Conservation (phyloP, 2,329 filamentous ascomycete species). For the Pseudogymnoascus sp. region DNA sequence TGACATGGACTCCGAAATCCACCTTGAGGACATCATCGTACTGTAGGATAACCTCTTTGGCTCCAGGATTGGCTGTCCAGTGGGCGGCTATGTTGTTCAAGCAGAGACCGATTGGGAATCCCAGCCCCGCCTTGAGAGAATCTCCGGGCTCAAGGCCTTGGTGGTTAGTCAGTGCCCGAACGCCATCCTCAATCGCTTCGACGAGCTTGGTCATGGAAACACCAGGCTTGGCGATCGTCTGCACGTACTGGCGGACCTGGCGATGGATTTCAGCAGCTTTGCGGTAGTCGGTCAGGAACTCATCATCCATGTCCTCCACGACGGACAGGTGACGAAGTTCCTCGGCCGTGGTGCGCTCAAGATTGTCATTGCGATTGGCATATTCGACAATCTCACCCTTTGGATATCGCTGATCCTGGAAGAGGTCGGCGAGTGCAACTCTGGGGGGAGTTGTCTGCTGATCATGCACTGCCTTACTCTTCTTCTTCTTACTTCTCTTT, state of each 20-base stretch:
- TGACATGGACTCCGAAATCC: constrained; percentile 74
- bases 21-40: constrained; percentile 73
- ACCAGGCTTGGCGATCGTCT: constrained; percentile 40
- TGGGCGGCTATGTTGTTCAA: constrained; percentile 47
- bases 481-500: constrained; percentile 68
- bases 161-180: constrained; percentile 41
- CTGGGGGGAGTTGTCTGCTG: constrained; percentile 65
- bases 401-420: constrained; percentile 61
- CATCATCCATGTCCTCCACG: constrained; percentile 47
- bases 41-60: constrained; percentile 62
- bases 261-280: constrained; percentile 48
- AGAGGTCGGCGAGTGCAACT: constrained; percentile 63
- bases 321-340: constrained; percentile 75
- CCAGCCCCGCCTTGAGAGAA: constrained; percentile 41
- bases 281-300: constrained; percentile 44
- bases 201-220: constrained; percentile 40
- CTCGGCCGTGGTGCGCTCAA: constrained; percentile 66
- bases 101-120: constrained; percentile 46
- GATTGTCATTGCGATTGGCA: constrained; percentile 52
- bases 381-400: constrained; percentile 71
- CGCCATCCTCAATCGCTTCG: constrained; percentile 44
- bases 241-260: constrained; percentile 43
- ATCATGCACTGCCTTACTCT: constrained; percentile 44
- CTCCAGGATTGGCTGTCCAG: constrained; percentile 47
- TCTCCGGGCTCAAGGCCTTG: constrained; percentile 43